phyloP scores from a whole-genome alignment of 2,329 filamentous ascomycete species.

The Trichoderma arundinaceum region DNA sequence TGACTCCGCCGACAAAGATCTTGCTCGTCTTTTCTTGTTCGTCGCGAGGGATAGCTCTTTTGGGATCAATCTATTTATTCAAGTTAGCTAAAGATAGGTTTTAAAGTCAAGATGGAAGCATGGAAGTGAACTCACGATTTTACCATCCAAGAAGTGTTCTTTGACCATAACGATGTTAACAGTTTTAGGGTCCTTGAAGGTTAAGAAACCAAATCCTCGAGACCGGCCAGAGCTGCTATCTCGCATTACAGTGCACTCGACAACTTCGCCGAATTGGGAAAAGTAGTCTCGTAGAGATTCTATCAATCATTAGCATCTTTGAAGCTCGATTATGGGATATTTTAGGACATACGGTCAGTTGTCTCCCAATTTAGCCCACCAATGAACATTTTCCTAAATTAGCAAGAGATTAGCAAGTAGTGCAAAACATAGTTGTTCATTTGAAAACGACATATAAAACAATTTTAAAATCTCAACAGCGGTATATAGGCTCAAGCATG shows the following conservation, averaged over 20 bases:
- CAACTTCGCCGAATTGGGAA: constrained; percentile 94
- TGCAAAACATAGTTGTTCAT: not conserved
- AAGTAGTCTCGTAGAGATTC: constrained; percentile 98
- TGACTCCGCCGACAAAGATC: constrained; percentile 97
- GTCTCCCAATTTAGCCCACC: constrained; percentile 99
- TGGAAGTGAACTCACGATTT: constrained; percentile 74
- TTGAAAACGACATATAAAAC: not conserved
- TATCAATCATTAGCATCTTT: constrained; percentile 47
- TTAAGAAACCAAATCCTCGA: constrained; percentile 95
- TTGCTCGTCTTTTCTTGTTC: constrained; percentile 99
- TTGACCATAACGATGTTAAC: constrained; percentile 99
- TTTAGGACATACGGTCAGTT: constrained; percentile 79
- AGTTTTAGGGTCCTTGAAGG: constrained; percentile 95
- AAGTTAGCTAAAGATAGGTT: constrained; percentile 36
- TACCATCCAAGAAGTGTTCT: constrained; percentile 96
- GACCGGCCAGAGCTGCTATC: constrained; percentile 93
- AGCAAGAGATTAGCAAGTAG: constrained; percentile 12
- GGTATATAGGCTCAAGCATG: not conserved
- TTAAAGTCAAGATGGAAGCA: not conserved
- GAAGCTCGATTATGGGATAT: constrained; percentile 18
- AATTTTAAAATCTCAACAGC: not conserved
- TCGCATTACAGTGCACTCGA: constrained; percentile 99
- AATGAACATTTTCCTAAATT: constrained; percentile 96
- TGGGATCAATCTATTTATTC: constrained; percentile 82
- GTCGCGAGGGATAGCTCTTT: constrained; percentile 94